Evolutionary conservation across 2,329 filamentous ascomycete genomes (phyloP), one percentile per base, ranked within the genome.

Genomic region (Westerdykella aurantiaca): DNA sequence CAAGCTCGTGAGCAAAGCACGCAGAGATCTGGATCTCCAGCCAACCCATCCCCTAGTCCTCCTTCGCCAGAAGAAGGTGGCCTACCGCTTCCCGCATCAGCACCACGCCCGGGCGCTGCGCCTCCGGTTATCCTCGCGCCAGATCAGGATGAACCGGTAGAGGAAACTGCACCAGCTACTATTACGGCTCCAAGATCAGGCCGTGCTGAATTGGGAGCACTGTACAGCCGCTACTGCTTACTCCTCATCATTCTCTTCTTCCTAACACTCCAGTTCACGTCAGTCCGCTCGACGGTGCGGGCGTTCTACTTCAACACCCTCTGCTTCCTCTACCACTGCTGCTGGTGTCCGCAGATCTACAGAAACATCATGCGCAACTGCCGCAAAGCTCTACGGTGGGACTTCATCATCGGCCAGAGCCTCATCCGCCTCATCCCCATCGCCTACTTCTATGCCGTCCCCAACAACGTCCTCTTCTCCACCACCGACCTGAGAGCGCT

Each of bases 321-420:
- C 17, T 76, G 80, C 2, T 81, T 91, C 56, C 52, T 78, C 42
- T 96, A 96, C 63, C 79, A 96, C 37, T 95, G 90, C 16, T 83
- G 96, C 61, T 97, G 91, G 91, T 63, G 83, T 1, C 91, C 93
- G 0, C 93, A 98, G 65, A 95, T 97, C 53, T 80, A 86, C 61
- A 86, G 93, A 49, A 98, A 98, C 64, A 76, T 86, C 42, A 81
- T 87, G 68, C 86, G 91, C 42, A 96, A 96, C 68, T 95, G 89
- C 66, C 87, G 90, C 34, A 87, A 86, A 57, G 90, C 91, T 1
- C 75, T 97, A n/a, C 79, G 83, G 3, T 96, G 90, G 89, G 85
- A 86, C 47, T 98, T 95, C 61, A 85, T 95, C 44, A 62, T 89
- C 17, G 90, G 89, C 2, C 87, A 95, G 65, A 93, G 86, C 38